phyloP scores from a whole-genome alignment of 106 monocot species.

The Dactylorhiza incarnata region DNA sequence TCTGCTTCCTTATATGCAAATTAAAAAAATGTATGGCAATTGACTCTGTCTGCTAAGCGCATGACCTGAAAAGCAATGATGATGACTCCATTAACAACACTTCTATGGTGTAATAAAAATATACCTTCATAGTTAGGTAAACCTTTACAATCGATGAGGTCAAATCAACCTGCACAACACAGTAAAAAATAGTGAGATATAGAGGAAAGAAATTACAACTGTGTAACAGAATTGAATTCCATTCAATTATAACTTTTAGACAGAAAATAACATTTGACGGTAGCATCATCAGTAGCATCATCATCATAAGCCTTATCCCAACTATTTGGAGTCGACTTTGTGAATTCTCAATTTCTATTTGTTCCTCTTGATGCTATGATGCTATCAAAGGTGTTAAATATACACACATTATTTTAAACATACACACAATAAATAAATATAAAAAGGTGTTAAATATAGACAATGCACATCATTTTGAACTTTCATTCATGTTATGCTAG shows the following conservation, averaged over 20 bases:
- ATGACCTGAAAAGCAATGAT: not conserved
- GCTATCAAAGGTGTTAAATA: no score
- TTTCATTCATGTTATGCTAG: no score
- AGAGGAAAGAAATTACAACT: not conserved
- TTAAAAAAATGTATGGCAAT: not conserved
- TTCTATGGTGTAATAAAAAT: not conserved
- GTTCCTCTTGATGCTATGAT: no score
- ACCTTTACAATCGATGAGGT: conserved; percentile 49
- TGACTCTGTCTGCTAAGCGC: not conserved
- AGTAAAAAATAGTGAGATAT: conserved; percentile 4
- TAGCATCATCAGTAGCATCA: no score
- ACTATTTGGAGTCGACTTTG: no score
- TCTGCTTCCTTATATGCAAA: not conserved
- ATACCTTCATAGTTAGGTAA: conserved; percentile 59
- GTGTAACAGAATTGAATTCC: not conserved
- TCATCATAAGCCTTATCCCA: no score
- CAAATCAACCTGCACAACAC: conserved; percentile 59
- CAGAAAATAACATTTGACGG: not conserved
- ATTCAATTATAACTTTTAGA: not conserved
- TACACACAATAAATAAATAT: no score
- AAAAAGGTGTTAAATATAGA: no score
- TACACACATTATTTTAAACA: no score
- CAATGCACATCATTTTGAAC: no score
- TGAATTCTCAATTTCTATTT: no score
- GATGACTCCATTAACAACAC: not conserved